Percentiles rank a stretch among this genome's conserved stretches.
phyloP scores from a whole-genome alignment of 768 basidiomycete species.

The Suillus luteus region DNA sequence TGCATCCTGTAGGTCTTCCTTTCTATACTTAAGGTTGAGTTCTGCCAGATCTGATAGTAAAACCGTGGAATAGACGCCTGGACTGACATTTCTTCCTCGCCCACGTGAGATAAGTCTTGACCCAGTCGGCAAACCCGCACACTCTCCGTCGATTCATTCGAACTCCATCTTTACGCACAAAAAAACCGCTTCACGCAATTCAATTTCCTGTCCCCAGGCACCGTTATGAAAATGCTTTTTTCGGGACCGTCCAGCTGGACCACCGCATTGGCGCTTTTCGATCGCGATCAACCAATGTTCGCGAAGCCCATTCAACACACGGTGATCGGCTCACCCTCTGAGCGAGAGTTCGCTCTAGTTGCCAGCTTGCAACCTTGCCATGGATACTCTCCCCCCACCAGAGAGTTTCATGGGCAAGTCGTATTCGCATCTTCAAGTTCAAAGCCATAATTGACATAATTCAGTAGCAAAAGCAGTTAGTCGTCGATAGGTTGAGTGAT shows the following conservation, averaged over 20 bases:
- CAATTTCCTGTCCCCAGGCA: slow-evolving; percentile 28
- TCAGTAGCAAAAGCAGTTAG: slow-evolving; percentile 18
- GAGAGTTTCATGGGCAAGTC: neutral
- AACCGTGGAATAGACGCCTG: slow-evolving; percentile 15
- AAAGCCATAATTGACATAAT: slow-evolving; percentile 29
- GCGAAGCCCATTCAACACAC: slow-evolving; percentile 26
- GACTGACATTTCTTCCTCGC: slow-evolving; percentile 18
- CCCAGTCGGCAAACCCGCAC: neutral
- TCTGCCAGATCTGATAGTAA: slow-evolving; percentile 11
- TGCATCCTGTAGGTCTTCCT: neutral
- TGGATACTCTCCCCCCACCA: slow-evolving; percentile 28
- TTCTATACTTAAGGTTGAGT: slow-evolving; percentile 17
- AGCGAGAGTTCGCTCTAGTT: neutral
- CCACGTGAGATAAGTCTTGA: slow-evolving; percentile 26
- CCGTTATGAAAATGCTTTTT: slow-evolving; percentile 24
- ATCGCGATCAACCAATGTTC: slow-evolving; percentile 26
- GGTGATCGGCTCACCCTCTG: slow-evolving; percentile 25
- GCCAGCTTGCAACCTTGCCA: slow-evolving; percentile 24
- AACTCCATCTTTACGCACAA: slow-evolving; percentile 14
- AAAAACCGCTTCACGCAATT: slow-evolving; percentile 16
- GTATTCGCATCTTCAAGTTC: neutral
- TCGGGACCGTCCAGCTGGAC: slow-evolving; percentile 33
- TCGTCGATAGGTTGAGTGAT: slow-evolving; percentile 29
- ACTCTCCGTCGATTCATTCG: neutral
- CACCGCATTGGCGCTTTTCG: slow-evolving; percentile 25